Percentiles rank a stretch among this genome's conserved stretches.
phyloP scores from a whole-genome alignment of 1,139 yeast species.

The Blastobotrys indianensis region DNA sequence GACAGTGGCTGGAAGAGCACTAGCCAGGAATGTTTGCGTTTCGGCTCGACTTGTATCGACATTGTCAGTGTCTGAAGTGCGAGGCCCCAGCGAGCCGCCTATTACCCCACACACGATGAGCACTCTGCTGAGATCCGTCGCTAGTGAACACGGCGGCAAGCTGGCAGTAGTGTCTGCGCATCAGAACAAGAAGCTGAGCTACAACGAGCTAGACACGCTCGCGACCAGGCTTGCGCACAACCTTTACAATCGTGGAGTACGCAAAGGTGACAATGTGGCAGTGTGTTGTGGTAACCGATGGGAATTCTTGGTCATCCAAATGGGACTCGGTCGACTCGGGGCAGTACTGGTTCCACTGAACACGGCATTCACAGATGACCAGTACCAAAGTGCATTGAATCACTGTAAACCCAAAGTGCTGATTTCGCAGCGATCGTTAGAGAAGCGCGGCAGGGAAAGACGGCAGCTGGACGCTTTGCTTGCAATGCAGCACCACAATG shows the following conservation, averaged over 20 bases:
- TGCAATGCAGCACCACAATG: neutral
- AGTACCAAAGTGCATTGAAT: slow-evolving; percentile 27
- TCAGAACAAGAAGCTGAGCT: slow-evolving; percentile 22
- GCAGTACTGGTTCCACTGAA: slow-evolving; percentile 32
- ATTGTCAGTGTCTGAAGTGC: slow-evolving; percentile 13
- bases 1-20: too few relatives aligned
- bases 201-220: slow-evolving; percentile 22
- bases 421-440: slow-evolving; percentile 22
- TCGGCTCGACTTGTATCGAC: neutral
- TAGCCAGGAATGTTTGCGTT: too few relatives aligned
- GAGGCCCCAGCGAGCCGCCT: slow-evolving; percentile 23
- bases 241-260: slow-evolving; percentile 20
- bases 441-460: slow-evolving; percentile 3
- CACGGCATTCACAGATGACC: slow-evolving; percentile 32
- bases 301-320: slow-evolving; percentile 31
- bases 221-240: slow-evolving; percentile 24
- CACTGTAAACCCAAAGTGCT: slow-evolving; percentile 25
- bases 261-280: slow-evolving; percentile 30
- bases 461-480: slow-evolving; percentile 7
- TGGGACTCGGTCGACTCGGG: slow-evolving; percentile 31
- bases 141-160: slow-evolving; percentile 17
- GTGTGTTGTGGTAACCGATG: slow-evolving; percentile 32
- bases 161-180: slow-evolving; percentile 29
- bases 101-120: slow-evolving; percentile 23
- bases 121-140: slow-evolving; percentile 18